These are phyloP conservation scores for Annulohypoxylon stygium DNA, from an alignment of 495 filamentous ascomycete species.

Conservation along the genomic window DNA sequence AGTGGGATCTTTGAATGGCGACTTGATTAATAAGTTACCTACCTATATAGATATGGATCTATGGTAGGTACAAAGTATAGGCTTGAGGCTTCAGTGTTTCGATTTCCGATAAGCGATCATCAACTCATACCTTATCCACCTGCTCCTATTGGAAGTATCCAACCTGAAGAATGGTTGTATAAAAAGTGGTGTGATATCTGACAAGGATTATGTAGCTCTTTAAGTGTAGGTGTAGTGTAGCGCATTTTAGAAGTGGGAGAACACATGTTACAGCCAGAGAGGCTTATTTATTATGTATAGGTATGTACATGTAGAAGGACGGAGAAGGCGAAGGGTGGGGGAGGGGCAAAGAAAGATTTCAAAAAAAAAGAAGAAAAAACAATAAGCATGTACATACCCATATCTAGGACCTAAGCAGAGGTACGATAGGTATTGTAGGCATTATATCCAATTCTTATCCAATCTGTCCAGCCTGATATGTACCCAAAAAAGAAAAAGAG, in stretches of 20 bases:
- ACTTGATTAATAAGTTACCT: slow-evolving; percentile 1
- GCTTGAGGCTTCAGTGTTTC: neutral
- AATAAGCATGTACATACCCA: neutral
- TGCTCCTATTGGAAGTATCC: slow-evolving; percentile 20
- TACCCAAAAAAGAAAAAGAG: neutral
- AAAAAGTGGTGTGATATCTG: slow-evolving; percentile 38
- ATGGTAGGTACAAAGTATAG: neutral
- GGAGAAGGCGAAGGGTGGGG: slow-evolving; percentile 23
- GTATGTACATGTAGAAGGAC: neutral
- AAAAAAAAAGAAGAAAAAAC: neutral
- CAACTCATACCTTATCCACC: slow-evolving; percentile 22
- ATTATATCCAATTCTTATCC: too few species aligned
- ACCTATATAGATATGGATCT: neutral
- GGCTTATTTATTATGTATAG: neutral
- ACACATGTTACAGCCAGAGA: slow-evolving; percentile 2
- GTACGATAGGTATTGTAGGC: too few species aligned
- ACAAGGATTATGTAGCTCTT: slow-evolving; percentile 14
- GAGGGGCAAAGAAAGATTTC: slow-evolving; percentile 23
- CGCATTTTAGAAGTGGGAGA: slow-evolving; percentile 23
- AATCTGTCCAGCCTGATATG: neutral
- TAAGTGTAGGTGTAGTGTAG: slow-evolving; percentile 2
- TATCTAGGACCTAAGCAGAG: too few species aligned
- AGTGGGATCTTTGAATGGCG: neutral
- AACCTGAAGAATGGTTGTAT: slow-evolving; percentile 6
- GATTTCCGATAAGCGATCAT: neutral